These are phyloP conservation scores for Beauveria sp. DNA, from an alignment of 2,329 filamentous ascomycete genomes.

Conservation along the genomic window DNA sequence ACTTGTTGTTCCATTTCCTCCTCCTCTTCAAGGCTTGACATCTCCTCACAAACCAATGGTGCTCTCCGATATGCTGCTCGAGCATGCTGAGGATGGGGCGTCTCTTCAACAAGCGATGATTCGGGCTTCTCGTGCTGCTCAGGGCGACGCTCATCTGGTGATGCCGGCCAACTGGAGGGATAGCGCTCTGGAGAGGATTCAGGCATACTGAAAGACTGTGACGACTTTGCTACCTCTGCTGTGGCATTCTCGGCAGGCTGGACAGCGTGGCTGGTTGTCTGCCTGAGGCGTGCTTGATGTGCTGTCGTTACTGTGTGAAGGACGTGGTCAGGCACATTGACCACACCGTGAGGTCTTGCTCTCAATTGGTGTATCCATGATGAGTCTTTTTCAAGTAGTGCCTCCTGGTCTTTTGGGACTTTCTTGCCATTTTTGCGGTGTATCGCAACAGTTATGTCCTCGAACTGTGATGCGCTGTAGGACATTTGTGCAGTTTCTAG, in stretches of 20 bases:
- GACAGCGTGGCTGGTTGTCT: background rate
- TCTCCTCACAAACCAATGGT: background rate
- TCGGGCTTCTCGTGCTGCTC: constrained; percentile 8
- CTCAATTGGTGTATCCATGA: constrained; percentile 29
- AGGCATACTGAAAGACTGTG: background rate
- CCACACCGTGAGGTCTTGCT: constrained; percentile 17
- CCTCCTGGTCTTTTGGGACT: constrained; percentile 32
- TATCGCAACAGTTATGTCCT: constrained; percentile 19
- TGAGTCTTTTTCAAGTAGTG: constrained; percentile 25
- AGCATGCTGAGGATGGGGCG: constrained; percentile 14
- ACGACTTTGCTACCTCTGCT: background rate
- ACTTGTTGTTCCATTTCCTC: constrained; percentile 30
- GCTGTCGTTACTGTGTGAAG: constrained; percentile 23
- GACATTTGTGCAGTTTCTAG: constrained; percentile 5
- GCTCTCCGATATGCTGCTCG: background rate
- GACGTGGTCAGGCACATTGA: constrained; percentile 29
- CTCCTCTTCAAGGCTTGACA: constrained; percentile 17
- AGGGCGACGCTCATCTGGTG: constrained; percentile 12
- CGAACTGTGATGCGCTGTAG: constrained; percentile 3
- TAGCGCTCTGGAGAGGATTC: constrained; percentile 13
- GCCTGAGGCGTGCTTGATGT: background rate
- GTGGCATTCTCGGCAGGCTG: background rate
- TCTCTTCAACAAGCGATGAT: constrained; percentile 20
- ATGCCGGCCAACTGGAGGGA: constrained; percentile 17
- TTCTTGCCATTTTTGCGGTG: constrained; percentile 20